Evolutionary conservation across 805 yeast species (phyloP), one percentile per base, ranked within the genome.

Genomic region (Helenozyma baotianmanensis): DNA sequence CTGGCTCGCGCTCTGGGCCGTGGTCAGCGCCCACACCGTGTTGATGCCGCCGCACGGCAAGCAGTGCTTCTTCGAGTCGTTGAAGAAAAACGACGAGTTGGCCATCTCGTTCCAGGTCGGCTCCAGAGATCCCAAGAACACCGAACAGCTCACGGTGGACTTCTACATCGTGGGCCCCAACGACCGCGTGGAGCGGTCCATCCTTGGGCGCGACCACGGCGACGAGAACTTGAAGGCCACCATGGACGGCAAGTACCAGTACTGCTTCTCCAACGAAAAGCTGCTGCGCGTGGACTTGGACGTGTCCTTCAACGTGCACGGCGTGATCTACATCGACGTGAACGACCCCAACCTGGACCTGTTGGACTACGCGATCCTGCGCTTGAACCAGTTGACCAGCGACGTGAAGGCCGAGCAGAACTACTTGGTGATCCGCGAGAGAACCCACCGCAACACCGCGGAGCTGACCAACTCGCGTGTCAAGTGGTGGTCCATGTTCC

Each of bases 381-480:
- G 78, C 54, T 70, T 90, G 51, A 65, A 78, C 45, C 82, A 83
- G 43, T 68, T 85, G 47, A 80, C 94, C 24, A 77, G 78, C 49
- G 96, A 87, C 50, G 88, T 92, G 39, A 83, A 84, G 64, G 90
- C 88, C 49, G 98, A 92, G 64, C 94, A 82, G 53, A 76, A 85
- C 50, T 92, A 92, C 63, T 80, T 92, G 50, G 94, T 89, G 29
- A 88, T 90, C 40, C 80, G 98, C 64, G 98, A 90, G 65, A 82
- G 97, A 68, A 84, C 94, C 11, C 98, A 90, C 62, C 83, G 98
- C 76, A 92, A 90, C 66, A 90, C 98, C 8, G 97, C 98, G 5
- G 98, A 90, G 65, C 84, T 95, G 15, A 90, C 98, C 28, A 90
- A 90, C 62, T 82, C 92, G 35, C 79, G 98, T 53, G 97, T 90